Evolutionary conservation across 371 early-diverging fungal genomes (phyloP), one percentile per base, ranked within the genome.

Genomic region (Hamiltosporidium magnivora): DNA sequence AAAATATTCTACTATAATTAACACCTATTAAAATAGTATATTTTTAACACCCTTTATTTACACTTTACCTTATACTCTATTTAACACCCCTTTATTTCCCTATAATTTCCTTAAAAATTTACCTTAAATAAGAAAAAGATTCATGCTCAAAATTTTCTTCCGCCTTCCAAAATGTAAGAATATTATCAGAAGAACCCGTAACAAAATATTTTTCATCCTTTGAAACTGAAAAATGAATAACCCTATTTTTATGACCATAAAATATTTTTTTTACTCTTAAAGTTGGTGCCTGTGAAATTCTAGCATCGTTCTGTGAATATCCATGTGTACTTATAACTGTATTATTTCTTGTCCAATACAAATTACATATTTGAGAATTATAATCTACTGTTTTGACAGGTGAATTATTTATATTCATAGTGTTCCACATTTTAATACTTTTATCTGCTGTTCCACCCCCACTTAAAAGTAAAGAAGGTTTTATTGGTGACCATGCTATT

Each of bases 401-500:
- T 0, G 41, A 0, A 43, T 67, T 58, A 25, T 25, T 58, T 37
- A 66, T 44, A 0, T 55, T 44, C 8, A 43, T 70, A 12, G 73
- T 39, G 41, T 79, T 72, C 79, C 78, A 80, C 40, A 74, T 58
- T 54, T 75, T 76, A 42, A 82, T 69, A 14, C 73, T 79, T 66
- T 79, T 76, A 66, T 82, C 83, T 4, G 80, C 80, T 43, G 83
- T 75, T 1, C 83, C 83, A 60, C 80, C 83, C 0, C 83, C 83
- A 2, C 75, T 65, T 3, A 76, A 61, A 8, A 82, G 61, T 36
- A 70, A 58, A 52, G 72, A 59, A n/a, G 70, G 25, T 44, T 59
- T 64, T 2, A 37, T 54, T 14, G 70, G 74, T 11, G 76, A 75
- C 75, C 72, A 79, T 4, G 63, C 49, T 41, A 82, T 38, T 37